Conservation (phyloP, 2,329 filamentous ascomycete species). For the Aspergillus clavatus region DNA sequence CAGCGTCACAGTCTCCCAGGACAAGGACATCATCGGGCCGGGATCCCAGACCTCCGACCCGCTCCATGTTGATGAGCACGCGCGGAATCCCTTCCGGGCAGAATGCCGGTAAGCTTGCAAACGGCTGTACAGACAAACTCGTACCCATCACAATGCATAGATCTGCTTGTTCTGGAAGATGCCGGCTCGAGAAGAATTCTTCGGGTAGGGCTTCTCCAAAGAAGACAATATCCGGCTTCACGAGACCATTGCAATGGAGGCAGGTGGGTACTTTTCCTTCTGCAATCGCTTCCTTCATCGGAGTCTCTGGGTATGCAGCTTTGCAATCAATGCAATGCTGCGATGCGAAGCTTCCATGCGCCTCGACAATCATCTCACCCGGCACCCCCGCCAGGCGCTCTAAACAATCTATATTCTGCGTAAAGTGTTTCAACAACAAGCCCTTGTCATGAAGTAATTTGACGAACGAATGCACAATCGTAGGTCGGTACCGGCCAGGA, state of each 20-base stretch:
- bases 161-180: constrained; percentile 60
- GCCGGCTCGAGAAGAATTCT: constrained; percentile 58
- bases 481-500: constrained; percentile 82
- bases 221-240: constrained; percentile 94
- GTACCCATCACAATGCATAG: constrained; percentile 84
- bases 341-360: constrained; percentile 88
- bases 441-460: constrained; percentile 73
- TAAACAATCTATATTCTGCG: constrained; percentile 95
- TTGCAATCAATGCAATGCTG: constrained; percentile 91
- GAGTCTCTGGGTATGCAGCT: constrained; percentile 62
- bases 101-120: constrained; percentile 70
- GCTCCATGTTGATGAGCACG: constrained; percentile 81
- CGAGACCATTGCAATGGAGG: constrained; percentile 65
- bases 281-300: constrained; percentile 67
- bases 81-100: constrained; percentile 62
- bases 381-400: constrained; percentile 84
- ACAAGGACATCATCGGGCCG: constrained; percentile 78
- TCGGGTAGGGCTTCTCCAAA: constrained; percentile 72
- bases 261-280: constrained; percentile 68
- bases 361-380: constrained; percentile 76
- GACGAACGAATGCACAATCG: constrained; percentile 85
- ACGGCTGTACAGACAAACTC: constrained; percentile 81
- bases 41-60: constrained; percentile 71
- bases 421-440: constrained; percentile 79
- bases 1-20: constrained; percentile 76